Percentiles rank a stretch among this genome's conserved stretches.
Evolutionary conservation across 2,329 filamentous ascomycete genomes (phyloP).

Genomic region (Arthrinium phaeospermum): DNA sequence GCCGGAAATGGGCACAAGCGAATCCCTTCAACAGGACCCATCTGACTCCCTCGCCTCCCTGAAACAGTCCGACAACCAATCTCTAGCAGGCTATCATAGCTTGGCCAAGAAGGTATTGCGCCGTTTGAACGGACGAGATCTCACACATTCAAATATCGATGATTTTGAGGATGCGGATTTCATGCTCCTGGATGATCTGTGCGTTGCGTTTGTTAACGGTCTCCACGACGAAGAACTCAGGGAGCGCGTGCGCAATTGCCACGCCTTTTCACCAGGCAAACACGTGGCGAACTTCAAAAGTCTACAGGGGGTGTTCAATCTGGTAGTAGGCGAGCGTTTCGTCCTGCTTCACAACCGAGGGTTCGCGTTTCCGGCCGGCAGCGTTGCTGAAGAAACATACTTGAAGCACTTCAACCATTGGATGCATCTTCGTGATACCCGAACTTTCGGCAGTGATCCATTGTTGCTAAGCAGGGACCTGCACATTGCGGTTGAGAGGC

Average conservation of each 20-base stretch:
- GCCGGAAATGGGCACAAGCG: constrained; percentile 30
- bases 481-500: constrained; percentile 50
- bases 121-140: constrained; percentile 55
- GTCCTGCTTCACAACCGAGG: constrained; percentile 31
- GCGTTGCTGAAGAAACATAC: constrained; percentile 1
- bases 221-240: constrained; percentile 54
- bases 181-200: constrained; percentile 56
- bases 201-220: constrained; percentile 59
- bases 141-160: constrained; percentile 51
- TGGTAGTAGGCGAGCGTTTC: constrained; percentile 62
- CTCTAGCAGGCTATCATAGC: constrained; percentile 53
- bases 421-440: constrained; percentile 48
- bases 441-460: constrained; percentile 51
- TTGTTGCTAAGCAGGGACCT: constrained; percentile 59
- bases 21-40: constrained; percentile 23
- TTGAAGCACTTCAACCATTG: constrained; percentile 40
- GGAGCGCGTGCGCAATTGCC: constrained; percentile 49
- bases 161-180: constrained; percentile 52
- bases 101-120: constrained; percentile 56
- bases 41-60: constrained; percentile 35
- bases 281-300: constrained; percentile 48
- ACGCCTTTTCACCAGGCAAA: constrained; percentile 50
- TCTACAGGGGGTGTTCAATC: constrained; percentile 57
- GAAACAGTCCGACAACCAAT: constrained; percentile 48
- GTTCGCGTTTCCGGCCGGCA: not conserved